Evolutionary conservation across 2,329 filamentous ascomycete species (phyloP), one percentile per base, ranked within the genome.

Genomic region (Pseudogymnoascus sp.): DNA sequence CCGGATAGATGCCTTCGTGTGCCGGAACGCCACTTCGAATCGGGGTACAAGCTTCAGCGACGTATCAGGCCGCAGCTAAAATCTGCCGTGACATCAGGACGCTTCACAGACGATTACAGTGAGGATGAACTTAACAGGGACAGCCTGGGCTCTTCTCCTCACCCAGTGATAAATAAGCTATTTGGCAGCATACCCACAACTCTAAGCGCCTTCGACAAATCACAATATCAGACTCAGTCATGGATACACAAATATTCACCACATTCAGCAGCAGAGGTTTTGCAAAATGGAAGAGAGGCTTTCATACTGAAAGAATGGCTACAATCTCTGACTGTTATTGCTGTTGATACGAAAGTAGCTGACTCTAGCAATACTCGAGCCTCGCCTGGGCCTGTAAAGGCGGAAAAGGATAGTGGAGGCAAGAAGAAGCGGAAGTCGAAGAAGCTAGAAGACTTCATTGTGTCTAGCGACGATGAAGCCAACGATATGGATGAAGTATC

Each of bases 211-310:
- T 97, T 93, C 70, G 95, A 99, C 72, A 83, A 78, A 66, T 89
- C 87, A 7, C 82, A 82, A 60, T 96, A 89, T 68, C 93, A 97
- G 71, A 80, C 79, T 1, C 76, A 82, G 28, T 76, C 85, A 7
- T 99, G 95, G 95, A 74, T 81, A 1, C 88, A 93, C 42, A 97
- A 97, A 71, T 96, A 97, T 75, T 85, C 89, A 0, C 95, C 95
- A 0, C 76, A 74, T 25, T 79, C 76, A 37, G 86, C 91, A 2
- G 78, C 78, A 3, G 86, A 93, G 64, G 87, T 97, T 0, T 78
- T 99, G 9, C 93, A 97, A 70, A 74, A 79, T 14, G 88, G 89
- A 2, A 82, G 79, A 49, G 91, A 97, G 73, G 85, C 86, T 1
- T 71, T 79, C 1, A 77, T 93, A 7, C 76, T 99, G 23, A 87